Conservation (phyloP, 371 early-diverging fungal species). For the Mucor lusitanicus region DNA sequence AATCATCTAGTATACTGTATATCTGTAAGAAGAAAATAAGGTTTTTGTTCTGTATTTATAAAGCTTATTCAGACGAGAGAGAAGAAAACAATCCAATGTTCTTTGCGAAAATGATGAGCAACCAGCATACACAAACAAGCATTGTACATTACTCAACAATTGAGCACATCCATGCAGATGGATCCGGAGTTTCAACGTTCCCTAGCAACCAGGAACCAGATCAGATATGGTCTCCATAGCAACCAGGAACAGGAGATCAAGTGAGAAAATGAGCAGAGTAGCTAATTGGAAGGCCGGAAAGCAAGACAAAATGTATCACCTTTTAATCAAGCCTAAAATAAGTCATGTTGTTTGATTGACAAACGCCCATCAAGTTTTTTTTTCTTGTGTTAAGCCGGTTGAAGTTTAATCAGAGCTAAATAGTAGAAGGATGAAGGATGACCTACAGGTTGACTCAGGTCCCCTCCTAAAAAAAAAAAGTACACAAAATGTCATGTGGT, state of each 20-base stretch:
- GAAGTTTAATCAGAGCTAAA: not conserved
- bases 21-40: not conserved
- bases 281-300: not conserved
- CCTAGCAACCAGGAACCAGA: not conserved
- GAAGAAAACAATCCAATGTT: not conserved
- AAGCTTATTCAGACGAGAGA: not conserved
- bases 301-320: not conserved
- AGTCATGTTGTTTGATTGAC: constrained; percentile 1
- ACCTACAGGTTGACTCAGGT: not conserved
- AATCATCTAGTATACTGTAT: too few species aligned
- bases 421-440: not conserved
- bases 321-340: not conserved
- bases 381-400: not conserved
- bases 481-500: constrained; percentile 5
- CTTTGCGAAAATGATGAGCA: not conserved
- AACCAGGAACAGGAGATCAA: not conserved
- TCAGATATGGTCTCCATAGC: not conserved
- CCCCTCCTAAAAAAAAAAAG: not conserved
- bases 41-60: not conserved
- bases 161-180: too few species aligned
- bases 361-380: not conserved
- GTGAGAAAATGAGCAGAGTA: too few species aligned
- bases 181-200: not conserved
- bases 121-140: not conserved
- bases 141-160: not conserved